phyloP scores from a whole-genome alignment of 1,284 basidiomycete genomes.

The Ceratobasidium sp. region DNA sequence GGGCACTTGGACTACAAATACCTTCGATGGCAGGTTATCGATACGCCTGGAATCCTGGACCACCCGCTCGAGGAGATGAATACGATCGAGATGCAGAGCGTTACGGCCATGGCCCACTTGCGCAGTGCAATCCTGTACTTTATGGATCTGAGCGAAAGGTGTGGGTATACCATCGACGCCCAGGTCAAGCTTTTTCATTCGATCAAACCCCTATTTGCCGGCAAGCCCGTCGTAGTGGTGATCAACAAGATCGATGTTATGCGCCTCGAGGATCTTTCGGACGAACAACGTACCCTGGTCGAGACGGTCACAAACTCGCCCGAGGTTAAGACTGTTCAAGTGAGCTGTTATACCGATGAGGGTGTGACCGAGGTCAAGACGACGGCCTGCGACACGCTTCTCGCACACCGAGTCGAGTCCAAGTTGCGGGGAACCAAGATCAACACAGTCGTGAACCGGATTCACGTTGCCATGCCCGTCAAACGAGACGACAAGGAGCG shows the following conservation, averaged over 20 bases:
- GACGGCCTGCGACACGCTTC: slow-evolving; percentile 87
- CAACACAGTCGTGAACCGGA: slow-evolving; percentile 88
- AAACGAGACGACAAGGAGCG: slow-evolving; percentile 85
- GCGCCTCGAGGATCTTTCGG: slow-evolving; percentile 78
- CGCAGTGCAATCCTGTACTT: slow-evolving; percentile 93
- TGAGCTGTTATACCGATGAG: slow-evolving; percentile 93
- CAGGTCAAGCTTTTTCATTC: slow-evolving; percentile 97
- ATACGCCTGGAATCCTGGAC: slow-evolving; percentile 91
- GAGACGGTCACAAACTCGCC: slow-evolving; percentile 82
- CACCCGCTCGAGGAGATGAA: slow-evolving; percentile 98
- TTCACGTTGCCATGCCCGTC: slow-evolving; percentile 90
- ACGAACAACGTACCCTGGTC: slow-evolving; percentile 77
- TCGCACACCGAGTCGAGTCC: slow-evolving; percentile 89
- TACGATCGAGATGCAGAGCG: slow-evolving; percentile 99
- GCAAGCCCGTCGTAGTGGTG: slow-evolving; percentile 90
- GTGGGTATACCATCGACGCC: slow-evolving; percentile 92
- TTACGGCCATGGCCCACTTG: slow-evolving; percentile 93
- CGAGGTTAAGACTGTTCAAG: slow-evolving; percentile 75
- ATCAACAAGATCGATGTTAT: slow-evolving; percentile 96
- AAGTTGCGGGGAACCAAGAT: slow-evolving; percentile 95
- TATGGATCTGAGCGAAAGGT: slow-evolving; percentile 96
- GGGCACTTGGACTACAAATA: slow-evolving; percentile 98
- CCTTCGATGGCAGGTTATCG: slow-evolving; percentile 96
- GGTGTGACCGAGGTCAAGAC: slow-evolving; percentile 95
- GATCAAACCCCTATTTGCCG: slow-evolving; percentile 92